Evolutionary conservation across 1,284 basidiomycete species (phyloP).

Genomic region (Leccinum insolens): DNA sequence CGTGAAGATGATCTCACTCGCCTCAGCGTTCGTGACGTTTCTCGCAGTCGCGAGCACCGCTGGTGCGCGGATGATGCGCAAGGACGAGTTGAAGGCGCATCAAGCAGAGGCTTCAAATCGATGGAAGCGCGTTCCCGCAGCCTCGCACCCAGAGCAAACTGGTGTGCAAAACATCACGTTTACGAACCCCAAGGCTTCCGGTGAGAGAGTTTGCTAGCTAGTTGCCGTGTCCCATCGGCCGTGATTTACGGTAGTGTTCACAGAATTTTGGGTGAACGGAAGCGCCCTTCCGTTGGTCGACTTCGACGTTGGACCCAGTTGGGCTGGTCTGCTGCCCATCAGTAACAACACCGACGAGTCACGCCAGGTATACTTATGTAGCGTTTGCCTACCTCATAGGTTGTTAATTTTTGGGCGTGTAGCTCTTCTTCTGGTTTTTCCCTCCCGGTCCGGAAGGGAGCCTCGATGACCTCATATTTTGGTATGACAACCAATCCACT

Average conservation of each 20-base stretch:
- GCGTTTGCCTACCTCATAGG: conserved; percentile 63
- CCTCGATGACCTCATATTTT: conserved; percentile 72
- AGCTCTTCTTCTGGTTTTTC: conserved; percentile 90
- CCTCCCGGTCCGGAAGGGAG: conserved; percentile 74
- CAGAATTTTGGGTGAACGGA: conserved; percentile 77
- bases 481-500: conserved; percentile 41
- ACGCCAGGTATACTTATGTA: conserved; percentile 49
- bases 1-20: neutral
- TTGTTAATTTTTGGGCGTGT: conserved; percentile 41
- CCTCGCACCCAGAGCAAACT: conserved; percentile 3
- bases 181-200: conserved; percentile 63
- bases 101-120: conserved; percentile 41
- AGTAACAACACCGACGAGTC: conserved; percentile 62
- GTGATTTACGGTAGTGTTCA: neutral
- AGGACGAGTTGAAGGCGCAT: conserved; percentile 9
- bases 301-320: conserved; percentile 65
- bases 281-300: conserved; percentile 65
- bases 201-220: conserved; percentile 48
- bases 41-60: neutral
- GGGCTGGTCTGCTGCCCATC: conserved; percentile 72
- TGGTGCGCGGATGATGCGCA: neutral
- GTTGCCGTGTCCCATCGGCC: neutral
- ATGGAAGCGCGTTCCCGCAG: conserved; percentile 31
- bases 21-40: neutral
- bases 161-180: conserved; percentile 70